Evolutionary conservation across 2,329 filamentous ascomycete species (phyloP).

Genomic region (Neurospora sp.): DNA sequence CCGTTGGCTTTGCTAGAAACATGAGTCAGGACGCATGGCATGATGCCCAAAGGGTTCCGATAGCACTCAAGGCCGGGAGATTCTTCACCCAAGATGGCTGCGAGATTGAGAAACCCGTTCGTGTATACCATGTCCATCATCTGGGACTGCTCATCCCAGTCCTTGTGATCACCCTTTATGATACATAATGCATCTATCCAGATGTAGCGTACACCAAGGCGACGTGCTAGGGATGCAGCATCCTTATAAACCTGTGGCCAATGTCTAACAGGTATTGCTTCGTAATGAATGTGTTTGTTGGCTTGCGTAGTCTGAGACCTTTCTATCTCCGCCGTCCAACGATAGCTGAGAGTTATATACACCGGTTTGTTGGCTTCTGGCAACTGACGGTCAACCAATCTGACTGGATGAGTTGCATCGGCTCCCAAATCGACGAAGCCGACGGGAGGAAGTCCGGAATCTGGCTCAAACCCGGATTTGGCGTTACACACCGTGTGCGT

Average conservation of each 20-base stretch:
- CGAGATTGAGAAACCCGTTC: background rate
- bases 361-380: background rate
- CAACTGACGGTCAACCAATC: background rate
- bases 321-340: background rate
- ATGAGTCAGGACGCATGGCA: background rate
- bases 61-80: background rate
- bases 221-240: background rate
- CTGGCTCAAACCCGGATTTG: background rate
- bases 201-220: background rate
- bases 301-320: background rate
- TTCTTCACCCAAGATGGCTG: background rate
- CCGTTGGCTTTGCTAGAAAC: background rate
- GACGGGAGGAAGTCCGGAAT: too few relatives aligned
- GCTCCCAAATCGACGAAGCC: too few relatives aligned
- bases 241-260: slow-evolving; percentile 1
- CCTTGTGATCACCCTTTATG: background rate
- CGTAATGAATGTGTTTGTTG: background rate
- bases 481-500: background rate
- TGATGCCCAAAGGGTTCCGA: background rate
- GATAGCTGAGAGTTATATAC: background rate
- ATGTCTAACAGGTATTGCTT: background rate
- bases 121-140: background rate
- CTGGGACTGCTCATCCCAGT: background rate
- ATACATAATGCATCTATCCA: slow-evolving; percentile 4
- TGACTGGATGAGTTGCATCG: background rate